Evolutionary conservation across 192 early-diverging fungal species (phyloP), one percentile per base, ranked within the genome.

Genomic region (Coemansia sp.): DNA sequence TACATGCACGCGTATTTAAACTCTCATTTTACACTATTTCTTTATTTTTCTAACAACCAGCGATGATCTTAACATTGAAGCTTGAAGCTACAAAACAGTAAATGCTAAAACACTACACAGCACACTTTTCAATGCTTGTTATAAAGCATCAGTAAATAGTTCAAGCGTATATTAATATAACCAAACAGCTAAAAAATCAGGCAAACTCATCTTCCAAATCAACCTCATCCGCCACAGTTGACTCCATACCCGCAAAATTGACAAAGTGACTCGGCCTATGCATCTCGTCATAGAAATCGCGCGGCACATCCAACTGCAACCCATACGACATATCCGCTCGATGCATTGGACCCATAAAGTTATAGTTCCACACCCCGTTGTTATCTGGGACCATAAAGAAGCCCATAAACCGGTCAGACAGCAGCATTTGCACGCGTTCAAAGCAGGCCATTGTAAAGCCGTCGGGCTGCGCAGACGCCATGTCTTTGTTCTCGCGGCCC

Each of bases 311-410:
- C 57, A 99, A 79, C 45, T 87, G 88, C 56, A 98, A 73, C 6
- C 83, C 79, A 66, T 99, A 98, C 66, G 92, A 91, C 97, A 98
- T 98, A 54, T 94, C 92, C 0, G 89, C 84, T 23, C 90, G 87
- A 66, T 95, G 93, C 61, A 88, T 90, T 9, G 97, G 91, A 9
- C 95, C 97, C 94, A 97, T 96, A 76, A 99, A 97, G 80, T 94
- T 94, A 80, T 97, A 98, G 80, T 99, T 99, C 97, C 97, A 99
- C 57, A 97, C 80, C 37, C 91, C 92, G 41, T 94, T 91, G 41
- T 89, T 89, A 57, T 90, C 88, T 0, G 97, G 97, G 2, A 98
- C 95, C 94, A 99, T 94, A 60, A 99, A 99, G 88, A 90, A 95
- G 37, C 97, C 97, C 62, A 97, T 89, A 88, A 96, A 98, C 29